Evolutionary conservation across 2,329 filamentous ascomycete genomes (phyloP).

Genomic region (Fusarium drepaniforme): DNA sequence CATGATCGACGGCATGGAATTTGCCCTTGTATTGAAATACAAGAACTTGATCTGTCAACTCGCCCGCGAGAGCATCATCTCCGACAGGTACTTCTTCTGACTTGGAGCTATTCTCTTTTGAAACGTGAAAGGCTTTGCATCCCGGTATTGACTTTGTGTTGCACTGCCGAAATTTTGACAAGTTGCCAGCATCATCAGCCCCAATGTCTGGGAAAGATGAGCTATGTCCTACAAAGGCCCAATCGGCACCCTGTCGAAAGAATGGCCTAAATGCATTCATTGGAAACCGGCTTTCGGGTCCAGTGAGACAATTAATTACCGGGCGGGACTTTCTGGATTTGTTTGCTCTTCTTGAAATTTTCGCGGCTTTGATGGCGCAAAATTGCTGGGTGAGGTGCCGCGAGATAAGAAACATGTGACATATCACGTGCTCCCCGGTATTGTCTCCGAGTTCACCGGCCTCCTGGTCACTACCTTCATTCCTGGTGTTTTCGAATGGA

Average conservation of each 20-base stretch:
- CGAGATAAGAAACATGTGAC: background rate
- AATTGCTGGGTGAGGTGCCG: background rate
- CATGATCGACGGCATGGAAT: constrained; percentile 77
- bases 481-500: background rate
- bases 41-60: constrained; percentile 71
- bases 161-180: constrained; percentile 55
- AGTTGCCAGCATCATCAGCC: constrained; percentile 44
- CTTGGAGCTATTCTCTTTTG: constrained; percentile 52
- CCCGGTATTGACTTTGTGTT: constrained; percentile 56
- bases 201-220: constrained; percentile 68
- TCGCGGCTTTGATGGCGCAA: background rate
- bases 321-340: background rate
- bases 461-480: background rate
- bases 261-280: constrained; percentile 43
- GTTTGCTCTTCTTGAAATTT: background rate
- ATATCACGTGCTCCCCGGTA: background rate
- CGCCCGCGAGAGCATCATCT: constrained; percentile 49
- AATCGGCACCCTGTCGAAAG: constrained; percentile 45
- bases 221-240: constrained; percentile 66
- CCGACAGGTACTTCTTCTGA: constrained; percentile 53
- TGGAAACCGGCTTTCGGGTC: fast-evolving
- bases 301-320: background rate
- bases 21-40: constrained; percentile 73
- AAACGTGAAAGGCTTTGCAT: constrained; percentile 71
- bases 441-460: background rate